phyloP scores from a whole-genome alignment of 768 basidiomycete genomes.

The Tubosaeta sp. region DNA sequence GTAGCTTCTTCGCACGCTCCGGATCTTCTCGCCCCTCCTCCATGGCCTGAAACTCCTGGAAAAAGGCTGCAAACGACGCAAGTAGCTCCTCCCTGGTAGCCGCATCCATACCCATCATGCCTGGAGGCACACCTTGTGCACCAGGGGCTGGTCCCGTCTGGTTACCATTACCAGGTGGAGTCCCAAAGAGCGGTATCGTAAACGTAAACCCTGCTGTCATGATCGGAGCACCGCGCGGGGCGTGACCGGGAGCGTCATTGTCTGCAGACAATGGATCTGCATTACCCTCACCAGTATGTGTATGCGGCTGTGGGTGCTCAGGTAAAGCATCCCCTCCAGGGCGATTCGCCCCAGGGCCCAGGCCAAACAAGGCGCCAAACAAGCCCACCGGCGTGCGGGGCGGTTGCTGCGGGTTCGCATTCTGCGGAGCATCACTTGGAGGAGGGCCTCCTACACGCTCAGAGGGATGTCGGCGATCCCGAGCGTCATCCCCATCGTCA shows the following conservation, averaged over 20 bases:
- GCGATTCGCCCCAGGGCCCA: constrained; percentile 8
- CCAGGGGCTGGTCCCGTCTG: constrained; percentile 1
- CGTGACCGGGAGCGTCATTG: constrained; percentile 21
- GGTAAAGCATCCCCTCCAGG: constrained; percentile 16
- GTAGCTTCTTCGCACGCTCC: constrained; percentile 58
- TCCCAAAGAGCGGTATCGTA: constrained; percentile 32
- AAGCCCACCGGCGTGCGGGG: constrained; percentile 16
- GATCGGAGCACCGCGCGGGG: constrained; percentile 19
- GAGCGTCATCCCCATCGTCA: constrained; percentile 56
- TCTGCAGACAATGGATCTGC: constrained; percentile 15
- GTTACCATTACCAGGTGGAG: constrained; percentile 4
- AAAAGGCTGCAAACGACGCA: constrained; percentile 24
- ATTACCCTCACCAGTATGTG: constrained; percentile 27
- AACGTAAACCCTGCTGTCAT: constrained; percentile 33
- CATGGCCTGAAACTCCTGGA: constrained; percentile 24
- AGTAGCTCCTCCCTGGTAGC: constrained; percentile 22
- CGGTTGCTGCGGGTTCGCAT: constrained; percentile 19
- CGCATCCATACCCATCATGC: constrained; percentile 16
- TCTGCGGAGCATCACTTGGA: constrained; percentile 20
- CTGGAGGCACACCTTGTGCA: constrained; percentile 5
- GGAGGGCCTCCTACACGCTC: constrained; percentile 43
- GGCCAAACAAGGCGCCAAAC: constrained; percentile 26
- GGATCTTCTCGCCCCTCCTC: constrained; percentile 55
- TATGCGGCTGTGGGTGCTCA: constrained; percentile 18
- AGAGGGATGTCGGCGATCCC: constrained; percentile 62